These are phyloP conservation scores for Backusella psychrophila DNA, from an alignment of 192 early-diverging fungal genomes.

Conservation along the genomic window DNA sequence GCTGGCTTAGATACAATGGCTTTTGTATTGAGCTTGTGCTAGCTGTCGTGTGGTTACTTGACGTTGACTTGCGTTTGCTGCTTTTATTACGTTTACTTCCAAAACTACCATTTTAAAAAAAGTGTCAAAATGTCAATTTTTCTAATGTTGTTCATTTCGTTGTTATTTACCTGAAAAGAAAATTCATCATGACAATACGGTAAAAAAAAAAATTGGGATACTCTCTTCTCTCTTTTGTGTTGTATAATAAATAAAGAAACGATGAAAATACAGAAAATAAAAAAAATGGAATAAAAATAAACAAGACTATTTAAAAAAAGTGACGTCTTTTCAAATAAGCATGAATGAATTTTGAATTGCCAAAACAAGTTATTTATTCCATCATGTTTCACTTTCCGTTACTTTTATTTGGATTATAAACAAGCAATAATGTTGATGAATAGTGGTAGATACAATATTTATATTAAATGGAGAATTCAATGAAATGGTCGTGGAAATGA, in stretches of 20 bases:
- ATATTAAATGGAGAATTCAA: no score
- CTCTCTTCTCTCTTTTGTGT: not conserved
- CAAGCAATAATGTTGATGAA: no score
- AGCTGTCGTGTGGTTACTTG: not conserved
- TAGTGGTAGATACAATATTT: no score
- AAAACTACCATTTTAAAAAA: not conserved
- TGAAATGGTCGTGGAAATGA: no score
- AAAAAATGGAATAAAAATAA: not conserved
- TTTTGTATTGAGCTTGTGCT: conserved; percentile 12
- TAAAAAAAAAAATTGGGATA: not conserved
- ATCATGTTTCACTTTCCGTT: no score
- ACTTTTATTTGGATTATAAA: no score
- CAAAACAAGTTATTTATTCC: not conserved
- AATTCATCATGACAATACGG: not conserved
- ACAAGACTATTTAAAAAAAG: not conserved
- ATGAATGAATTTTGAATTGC: not conserved
- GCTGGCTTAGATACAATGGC: conserved; percentile 57
- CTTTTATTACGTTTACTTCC: not conserved
- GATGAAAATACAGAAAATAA: not conserved
- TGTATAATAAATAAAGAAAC: not conserved
- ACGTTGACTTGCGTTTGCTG: not conserved
- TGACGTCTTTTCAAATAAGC: not conserved
- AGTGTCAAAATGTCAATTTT: not conserved
- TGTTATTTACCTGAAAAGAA: not conserved
- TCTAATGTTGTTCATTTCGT: not conserved